Percentiles rank a stretch among this genome's conserved stretches.
phyloP scores from a whole-genome alignment of 202 grass and related monocot genomes.

The Panicum virgatum region DNA sequence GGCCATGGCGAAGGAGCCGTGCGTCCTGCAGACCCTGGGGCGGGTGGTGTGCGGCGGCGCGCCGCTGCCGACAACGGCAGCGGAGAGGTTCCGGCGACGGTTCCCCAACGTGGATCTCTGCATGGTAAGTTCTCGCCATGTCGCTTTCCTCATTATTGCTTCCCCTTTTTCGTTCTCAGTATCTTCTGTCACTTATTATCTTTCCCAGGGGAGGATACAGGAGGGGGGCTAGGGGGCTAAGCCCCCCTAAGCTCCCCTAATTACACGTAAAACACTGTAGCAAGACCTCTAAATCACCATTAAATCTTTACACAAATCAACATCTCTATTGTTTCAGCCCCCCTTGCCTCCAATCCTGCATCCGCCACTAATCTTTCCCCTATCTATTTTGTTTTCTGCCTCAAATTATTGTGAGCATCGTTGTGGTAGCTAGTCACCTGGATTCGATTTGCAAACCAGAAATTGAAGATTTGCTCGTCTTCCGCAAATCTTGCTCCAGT shows the following conservation, averaged over 20 bases:
- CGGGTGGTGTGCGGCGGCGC: constrained; percentile 56
- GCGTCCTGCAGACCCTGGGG: constrained; percentile 32
- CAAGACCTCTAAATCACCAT: too few species aligned
- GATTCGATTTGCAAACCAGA: background rate
- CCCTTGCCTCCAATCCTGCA: too few species aligned
- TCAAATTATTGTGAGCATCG: background rate
- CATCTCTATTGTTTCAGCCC: too few species aligned
- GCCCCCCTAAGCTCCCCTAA: too few species aligned
- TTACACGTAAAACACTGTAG: too few species aligned
- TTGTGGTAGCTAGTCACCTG: background rate
- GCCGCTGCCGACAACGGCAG: constrained; percentile 38
- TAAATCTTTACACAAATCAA: too few species aligned
- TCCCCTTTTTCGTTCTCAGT: background rate
- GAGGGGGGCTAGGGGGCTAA: too few species aligned
- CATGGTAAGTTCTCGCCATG: constrained; percentile 37
- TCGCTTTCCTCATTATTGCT: background rate
- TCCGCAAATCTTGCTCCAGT: background rate
- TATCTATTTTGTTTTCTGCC: too few species aligned
- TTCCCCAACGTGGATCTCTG: constrained; percentile 60
- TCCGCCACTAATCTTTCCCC: too few species aligned
- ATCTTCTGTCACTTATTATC: background rate
- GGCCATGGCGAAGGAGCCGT: constrained; percentile 30
- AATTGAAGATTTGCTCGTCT: background rate
- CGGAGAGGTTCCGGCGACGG: constrained; percentile 36
- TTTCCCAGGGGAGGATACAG: too few species aligned